These are phyloP conservation scores for Colletotrichum cereale DNA, from an alignment of 2,329 filamentous ascomycete species.

Conservation along the genomic window DNA sequence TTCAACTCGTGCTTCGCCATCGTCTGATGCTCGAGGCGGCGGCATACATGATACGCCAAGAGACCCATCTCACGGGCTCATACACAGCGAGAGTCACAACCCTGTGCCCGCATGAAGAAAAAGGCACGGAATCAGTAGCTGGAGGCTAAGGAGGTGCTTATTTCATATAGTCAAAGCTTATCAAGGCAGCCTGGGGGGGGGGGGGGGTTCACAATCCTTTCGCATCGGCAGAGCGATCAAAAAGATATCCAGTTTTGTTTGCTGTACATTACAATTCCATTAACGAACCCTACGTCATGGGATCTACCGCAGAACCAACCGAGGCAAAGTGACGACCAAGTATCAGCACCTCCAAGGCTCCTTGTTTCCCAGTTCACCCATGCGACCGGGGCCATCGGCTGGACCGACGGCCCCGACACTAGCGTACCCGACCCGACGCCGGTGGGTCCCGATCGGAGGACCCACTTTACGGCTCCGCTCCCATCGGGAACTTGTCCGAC, in stretches of 20 bases:
- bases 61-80: no score
- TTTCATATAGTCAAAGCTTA: background rate
- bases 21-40: conserved; percentile 45
- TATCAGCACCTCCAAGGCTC: background rate
- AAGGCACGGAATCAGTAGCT: no score
- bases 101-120: no score
- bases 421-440: conserved; percentile 31
- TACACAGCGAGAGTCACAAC: background rate
- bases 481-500: conserved; percentile 5
- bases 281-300: no score
- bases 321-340: background rate
- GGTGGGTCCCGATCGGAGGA: conserved; percentile 30
- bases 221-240: background rate
- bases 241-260: background rate
- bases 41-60: no score
- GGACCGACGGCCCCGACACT: conserved; percentile 14
- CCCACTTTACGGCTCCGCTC: conserved; percentile 14
- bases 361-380: background rate
- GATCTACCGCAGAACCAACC: background rate
- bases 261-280: background rate
- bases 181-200: background rate
- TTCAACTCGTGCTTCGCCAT: conserved; percentile 68
- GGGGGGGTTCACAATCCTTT: no score
- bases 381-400: background rate
- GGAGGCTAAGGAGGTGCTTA: background rate